Base-by-base conservation (phyloP, 345 rosid genomes). In the Salix brachista region DNA sequence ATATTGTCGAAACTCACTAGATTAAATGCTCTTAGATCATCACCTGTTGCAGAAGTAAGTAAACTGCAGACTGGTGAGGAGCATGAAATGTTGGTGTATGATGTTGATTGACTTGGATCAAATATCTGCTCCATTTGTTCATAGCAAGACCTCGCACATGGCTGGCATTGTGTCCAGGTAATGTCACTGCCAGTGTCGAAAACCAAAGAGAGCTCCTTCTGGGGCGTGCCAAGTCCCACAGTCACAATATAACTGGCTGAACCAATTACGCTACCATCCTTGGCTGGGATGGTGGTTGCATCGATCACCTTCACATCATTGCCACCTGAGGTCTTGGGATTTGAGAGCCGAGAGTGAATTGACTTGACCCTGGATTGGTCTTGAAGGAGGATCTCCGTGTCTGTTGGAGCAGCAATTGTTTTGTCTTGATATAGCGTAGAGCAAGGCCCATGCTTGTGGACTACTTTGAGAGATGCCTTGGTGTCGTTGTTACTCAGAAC, bases 381-480 rank as follows among this genome's bases (percentile, higher is more conserved):
- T 34, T 70, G 89, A 17, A 2, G 84, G 25, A 94, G 94, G 70
- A 90, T 82, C 32, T 91, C 84, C 0, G 32, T 23, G 70, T 77
- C 90, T 34, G 86, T 83, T 12, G 87, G 88, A 54, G 65, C 6
- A 28, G 50, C 54, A 23, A 70, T 80, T 30, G 77, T 21, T 28
- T 52, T 76, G 18, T 46, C 68, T 32, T 39, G 77, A 4, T 61
- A 18, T 50, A 79, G 81, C 11, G 70, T 36, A 13, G 85, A 75
- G 82, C 98, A 94, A 68, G 98, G 86, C 1, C 98, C 98, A 42
- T 90, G 86, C 76, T 83, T 88, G 84, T 94, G 92, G 61, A 84
- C 80, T 69, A 94, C 91, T 46, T 62, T 80, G 73, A 94, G 84
- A 7, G 90, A 82, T 25, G 96, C 81, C 64, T 81, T 83, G 28